Percentiles rank a stretch among this genome's conserved stretches.
Evolutionary conservation across 2,329 filamentous ascomycete genomes (phyloP).

Genomic region (Xylariomycetidae sp.): DNA sequence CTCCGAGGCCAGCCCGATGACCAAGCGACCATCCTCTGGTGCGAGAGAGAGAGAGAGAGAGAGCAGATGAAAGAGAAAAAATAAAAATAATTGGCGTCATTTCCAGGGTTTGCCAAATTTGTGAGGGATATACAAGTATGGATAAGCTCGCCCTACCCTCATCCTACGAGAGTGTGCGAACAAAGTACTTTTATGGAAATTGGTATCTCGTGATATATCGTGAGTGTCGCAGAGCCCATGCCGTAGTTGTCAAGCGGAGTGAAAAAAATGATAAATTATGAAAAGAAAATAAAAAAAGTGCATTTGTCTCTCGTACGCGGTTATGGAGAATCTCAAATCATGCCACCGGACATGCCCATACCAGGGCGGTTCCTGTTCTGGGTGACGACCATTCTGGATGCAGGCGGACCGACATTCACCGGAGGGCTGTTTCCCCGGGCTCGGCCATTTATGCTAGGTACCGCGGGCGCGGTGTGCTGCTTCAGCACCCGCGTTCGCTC

Average conservation of each 20-base stretch:
- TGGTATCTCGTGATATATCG: slow-evolving; percentile 18
- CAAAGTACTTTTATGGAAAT: slow-evolving; percentile 4
- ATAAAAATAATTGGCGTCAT: background rate
- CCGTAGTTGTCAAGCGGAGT: background rate
- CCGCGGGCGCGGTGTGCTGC: slow-evolving; percentile 37
- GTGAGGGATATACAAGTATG: slow-evolving; percentile 17
- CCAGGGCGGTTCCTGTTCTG: slow-evolving; percentile 21
- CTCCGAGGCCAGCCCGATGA: slow-evolving; percentile 21
- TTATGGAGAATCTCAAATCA: slow-evolving; percentile 35
- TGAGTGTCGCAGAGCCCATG: slow-evolving; percentile 1
- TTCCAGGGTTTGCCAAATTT: slow-evolving; percentile 3
- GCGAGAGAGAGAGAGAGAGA: slow-evolving; percentile 5
- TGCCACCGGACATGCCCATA: slow-evolving; percentile 36
- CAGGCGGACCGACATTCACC: slow-evolving; percentile 27
- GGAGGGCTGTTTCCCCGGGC: slow-evolving; percentile 21
- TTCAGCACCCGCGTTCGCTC: slow-evolving; percentile 40
- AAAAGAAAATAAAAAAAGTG: slow-evolving; percentile 7
- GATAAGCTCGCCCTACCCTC: background rate
- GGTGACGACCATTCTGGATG: slow-evolving; percentile 30
- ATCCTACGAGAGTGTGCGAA: slow-evolving; percentile 1
- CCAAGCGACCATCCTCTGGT: slow-evolving; percentile 11
- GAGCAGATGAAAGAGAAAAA: background rate
- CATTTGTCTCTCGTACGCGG: background rate
- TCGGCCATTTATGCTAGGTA: slow-evolving; percentile 15
- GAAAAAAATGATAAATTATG: slow-evolving; percentile 6